Evolutionary conservation across 2,329 filamentous ascomycete species (phyloP).

Genomic region (Cladosporium sp.): DNA sequence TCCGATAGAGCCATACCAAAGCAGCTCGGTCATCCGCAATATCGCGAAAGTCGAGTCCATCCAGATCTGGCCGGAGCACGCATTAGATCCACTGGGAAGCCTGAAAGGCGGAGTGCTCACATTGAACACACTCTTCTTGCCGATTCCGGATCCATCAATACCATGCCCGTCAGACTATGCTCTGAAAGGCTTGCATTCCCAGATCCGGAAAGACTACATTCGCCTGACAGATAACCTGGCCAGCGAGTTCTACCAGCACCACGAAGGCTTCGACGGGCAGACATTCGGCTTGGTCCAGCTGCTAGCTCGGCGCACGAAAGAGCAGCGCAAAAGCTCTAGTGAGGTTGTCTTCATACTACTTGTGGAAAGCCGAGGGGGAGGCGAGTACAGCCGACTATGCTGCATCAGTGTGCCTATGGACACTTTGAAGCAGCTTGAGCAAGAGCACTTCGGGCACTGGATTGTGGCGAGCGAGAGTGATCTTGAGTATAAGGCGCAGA

Average conservation of each 20-base stretch:
- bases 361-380: conserved; percentile 19
- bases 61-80: conserved; percentile 1
- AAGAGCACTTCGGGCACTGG: background rate
- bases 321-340: background rate
- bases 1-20: background rate
- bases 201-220: background rate
- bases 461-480: background rate
- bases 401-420: background rate
- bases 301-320: background rate
- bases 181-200: background rate
- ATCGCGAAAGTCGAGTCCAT: conserved; percentile 9
- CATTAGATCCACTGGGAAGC: background rate
- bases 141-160: background rate
- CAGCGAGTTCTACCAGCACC: conserved; percentile 20
- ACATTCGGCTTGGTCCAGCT: conserved; percentile 18
- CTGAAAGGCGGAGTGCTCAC: background rate
- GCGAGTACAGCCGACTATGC: background rate
- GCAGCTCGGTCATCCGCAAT: background rate
- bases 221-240: background rate
- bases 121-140: background rate
- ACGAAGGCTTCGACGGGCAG: conserved; percentile 11
- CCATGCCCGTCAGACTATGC: background rate
- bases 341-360: conserved; percentile 12
- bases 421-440: background rate
- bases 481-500: background rate